These are phyloP conservation scores for Cladophialophora psammophila DNA, from an alignment of 2,329 filamentous ascomycete genomes.

Conservation along the genomic window DNA sequence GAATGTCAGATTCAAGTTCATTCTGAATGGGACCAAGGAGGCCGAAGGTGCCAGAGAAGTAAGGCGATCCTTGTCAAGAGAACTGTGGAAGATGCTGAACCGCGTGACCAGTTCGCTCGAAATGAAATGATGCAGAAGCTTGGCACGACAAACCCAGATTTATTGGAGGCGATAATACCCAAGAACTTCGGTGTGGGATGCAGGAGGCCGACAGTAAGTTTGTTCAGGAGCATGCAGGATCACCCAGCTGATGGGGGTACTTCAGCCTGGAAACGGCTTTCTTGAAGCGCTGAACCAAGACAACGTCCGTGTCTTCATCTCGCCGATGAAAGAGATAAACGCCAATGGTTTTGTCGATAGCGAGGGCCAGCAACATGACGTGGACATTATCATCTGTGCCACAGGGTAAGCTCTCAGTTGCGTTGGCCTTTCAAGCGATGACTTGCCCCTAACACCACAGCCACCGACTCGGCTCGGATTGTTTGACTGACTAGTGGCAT, in stretches of 20 bases:
- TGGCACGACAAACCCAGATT: conserved; percentile 41
- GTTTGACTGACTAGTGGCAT: neutral
- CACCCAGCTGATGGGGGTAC: conserved; percentile 32
- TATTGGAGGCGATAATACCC: conserved; percentile 57
- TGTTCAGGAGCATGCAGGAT: conserved; percentile 39
- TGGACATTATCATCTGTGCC: conserved; percentile 37
- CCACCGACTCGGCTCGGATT: neutral
- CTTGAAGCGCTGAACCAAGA: conserved; percentile 45
- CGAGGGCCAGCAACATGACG: conserved; percentile 39
- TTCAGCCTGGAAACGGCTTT: conserved; percentile 37
- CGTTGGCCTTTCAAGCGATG: neutral
- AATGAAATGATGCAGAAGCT: conserved; percentile 45
- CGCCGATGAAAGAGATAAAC: conserved; percentile 49
- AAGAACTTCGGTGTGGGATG: conserved; percentile 53
- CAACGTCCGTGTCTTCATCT: conserved; percentile 55
- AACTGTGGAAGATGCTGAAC: neutral
- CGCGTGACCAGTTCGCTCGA: conserved; percentile 20
- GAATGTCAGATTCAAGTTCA: conserved; percentile 62
- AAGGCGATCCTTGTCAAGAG: neutral
- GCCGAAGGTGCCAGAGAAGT: conserved; percentile 48
- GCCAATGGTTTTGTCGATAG: conserved; percentile 44
- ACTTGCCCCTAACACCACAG: too few species aligned
- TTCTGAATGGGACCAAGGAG: conserved; percentile 58
- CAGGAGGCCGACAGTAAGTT: conserved; percentile 49
- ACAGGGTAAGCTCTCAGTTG: conserved; percentile 25